Conservation (phyloP, 2,329 filamentous ascomycete species). For the Bipolaris cookei region DNA sequence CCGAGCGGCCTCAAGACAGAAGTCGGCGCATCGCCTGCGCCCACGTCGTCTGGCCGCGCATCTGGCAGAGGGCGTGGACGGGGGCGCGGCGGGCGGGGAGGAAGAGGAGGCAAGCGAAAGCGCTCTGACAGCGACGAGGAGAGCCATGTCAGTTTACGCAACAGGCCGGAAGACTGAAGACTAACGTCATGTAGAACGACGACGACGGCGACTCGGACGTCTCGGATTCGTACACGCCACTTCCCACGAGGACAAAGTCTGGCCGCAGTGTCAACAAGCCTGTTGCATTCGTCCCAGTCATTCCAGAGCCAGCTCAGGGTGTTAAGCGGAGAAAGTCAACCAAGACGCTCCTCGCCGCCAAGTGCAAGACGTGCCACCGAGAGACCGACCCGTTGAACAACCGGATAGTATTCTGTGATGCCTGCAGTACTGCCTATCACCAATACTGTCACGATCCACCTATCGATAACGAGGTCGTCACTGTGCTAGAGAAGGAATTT, state of each 20-base stretch:
- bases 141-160: constrained; percentile 42
- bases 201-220: constrained; percentile 49
- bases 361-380: constrained; percentile 75
- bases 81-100: constrained; percentile 44
- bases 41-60: constrained; percentile 40
- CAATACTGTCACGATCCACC: constrained; percentile 80
- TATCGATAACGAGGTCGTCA: constrained; percentile 72
- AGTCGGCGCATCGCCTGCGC: constrained; percentile 29
- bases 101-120: constrained; percentile 49
- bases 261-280: constrained; percentile 75
- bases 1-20: constrained; percentile 43
- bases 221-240: constrained; percentile 58
- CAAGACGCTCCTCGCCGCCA: constrained; percentile 57
- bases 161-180: constrained; percentile 3
- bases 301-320: constrained; percentile 55
- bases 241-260: constrained; percentile 74
- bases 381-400: constrained; percentile 75
- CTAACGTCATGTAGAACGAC: constrained; percentile 36
- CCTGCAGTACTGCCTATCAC: constrained; percentile 80
- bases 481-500: constrained; percentile 72
- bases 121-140: constrained; percentile 45
- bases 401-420: constrained; percentile 85
- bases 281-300: constrained; percentile 65
- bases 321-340: constrained; percentile 66
- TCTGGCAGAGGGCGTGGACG: constrained; percentile 47